Evolutionary conservation across 148 eudicot genomes (phyloP), one percentile per base, ranked within the genome.

Genomic region (Rhododendron griersonianum): DNA sequence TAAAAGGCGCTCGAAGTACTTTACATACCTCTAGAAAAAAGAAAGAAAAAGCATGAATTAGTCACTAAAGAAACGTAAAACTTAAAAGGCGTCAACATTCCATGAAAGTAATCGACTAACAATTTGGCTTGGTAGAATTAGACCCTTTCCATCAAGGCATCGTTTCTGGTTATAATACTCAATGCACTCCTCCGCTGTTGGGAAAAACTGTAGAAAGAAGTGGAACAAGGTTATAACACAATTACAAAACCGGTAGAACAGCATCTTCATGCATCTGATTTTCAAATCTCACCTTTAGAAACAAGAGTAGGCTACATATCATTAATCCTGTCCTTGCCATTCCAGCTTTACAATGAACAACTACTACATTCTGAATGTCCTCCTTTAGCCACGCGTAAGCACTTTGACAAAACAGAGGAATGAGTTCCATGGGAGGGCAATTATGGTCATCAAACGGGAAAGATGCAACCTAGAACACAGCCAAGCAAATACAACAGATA

Each of bases 391-490:
- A 96, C 61, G 93, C 84, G 89, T 92, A 92, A 81, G 96, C 96
- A 93, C 99, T 96, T 91, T 92, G 93, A 87, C 98, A 96, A 86
- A 96, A 96, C 87, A 91, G 90, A 80, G 87, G 86, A 57, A 96
- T 89, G 48, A 96, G 98, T 81, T 95, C 91, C 77, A 96, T 85
- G 45, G 99, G 98, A 37, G 99, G 99, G 90, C 99, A 96, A 78
- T 95, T 96, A 85, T 96, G 99, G 90, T 96, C 99, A 71, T 96
- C 98, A 89, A 95, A 96, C n/a, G 99, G 99, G 86, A 93, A 95
- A 83, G 91, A 89, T 85, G 99, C 99, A 90, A 96, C 98, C 98
- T 96, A 94, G 44, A 83, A 82, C 86, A 61, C 61, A 55, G 45
- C 44, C 83, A 83, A 21, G 83, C 13, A 85, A 87, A 88, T 33